These are phyloP conservation scores for Seiridium cupressi DNA, from an alignment of 2,329 filamentous ascomycete species.

Conservation along the genomic window DNA sequence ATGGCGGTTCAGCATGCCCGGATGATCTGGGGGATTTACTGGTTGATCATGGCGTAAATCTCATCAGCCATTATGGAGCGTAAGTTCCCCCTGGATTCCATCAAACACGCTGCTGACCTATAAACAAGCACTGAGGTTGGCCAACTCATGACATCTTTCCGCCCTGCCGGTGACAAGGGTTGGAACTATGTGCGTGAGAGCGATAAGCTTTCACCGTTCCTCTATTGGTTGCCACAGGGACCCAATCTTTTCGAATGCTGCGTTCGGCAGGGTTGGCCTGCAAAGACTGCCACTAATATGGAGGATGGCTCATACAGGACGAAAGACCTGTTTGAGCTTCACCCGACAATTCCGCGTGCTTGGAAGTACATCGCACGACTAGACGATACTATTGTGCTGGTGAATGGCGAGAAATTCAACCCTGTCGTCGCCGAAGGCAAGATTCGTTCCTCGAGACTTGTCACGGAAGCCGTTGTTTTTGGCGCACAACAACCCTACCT, in stretches of 20 bases:
- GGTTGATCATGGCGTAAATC: constrained; percentile 49
- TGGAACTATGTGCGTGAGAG: constrained; percentile 61
- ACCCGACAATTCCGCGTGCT: constrained; percentile 29
- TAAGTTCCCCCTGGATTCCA: constrained; percentile 29
- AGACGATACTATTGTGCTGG: constrained; percentile 33
- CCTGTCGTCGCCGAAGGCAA: constrained; percentile 38
- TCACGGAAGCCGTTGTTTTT: constrained; percentile 53
- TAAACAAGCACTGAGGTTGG: constrained; percentile 52
- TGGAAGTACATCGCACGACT: constrained; percentile 35
- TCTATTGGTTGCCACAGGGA: constrained; percentile 29
- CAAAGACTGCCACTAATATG: constrained; percentile 31
- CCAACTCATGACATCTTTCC: constrained; percentile 59
- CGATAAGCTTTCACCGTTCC: constrained; percentile 36
- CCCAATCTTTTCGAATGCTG: constrained; percentile 34
- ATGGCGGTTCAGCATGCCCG: constrained; percentile 56
- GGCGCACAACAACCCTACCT: constrained; percentile 46
- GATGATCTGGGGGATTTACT: constrained; percentile 56
- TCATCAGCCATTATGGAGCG: constrained; percentile 57
- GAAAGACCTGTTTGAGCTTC: constrained; percentile 33
- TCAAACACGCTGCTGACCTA: background rate
- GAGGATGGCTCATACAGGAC: constrained; percentile 33
- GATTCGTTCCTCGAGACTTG: constrained; percentile 42
- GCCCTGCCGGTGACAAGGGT: constrained; percentile 48
- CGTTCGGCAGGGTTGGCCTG: constrained; percentile 34
- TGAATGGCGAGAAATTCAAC: constrained; percentile 33